Evolutionary conservation across 2,329 filamentous ascomycete species (phyloP).

Genomic region (Botryotinia convoluta): DNA sequence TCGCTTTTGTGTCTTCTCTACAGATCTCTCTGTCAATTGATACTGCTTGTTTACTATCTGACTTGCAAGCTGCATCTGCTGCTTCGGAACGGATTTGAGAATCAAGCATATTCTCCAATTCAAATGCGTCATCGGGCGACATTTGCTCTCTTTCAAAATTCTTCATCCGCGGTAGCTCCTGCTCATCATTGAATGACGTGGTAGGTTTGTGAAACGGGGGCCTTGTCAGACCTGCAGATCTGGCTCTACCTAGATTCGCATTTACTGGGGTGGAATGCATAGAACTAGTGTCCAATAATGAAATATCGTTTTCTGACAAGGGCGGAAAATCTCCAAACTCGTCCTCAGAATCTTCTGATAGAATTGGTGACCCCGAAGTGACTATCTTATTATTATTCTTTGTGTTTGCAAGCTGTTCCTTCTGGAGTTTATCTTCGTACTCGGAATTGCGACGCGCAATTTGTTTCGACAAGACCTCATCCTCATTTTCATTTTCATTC

Average conservation of each 20-base stretch:
- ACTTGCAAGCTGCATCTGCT: neutral
- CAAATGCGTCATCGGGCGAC: neutral
- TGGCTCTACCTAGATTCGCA: neutral
- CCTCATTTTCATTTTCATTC: neutral
- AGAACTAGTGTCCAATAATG: conserved; percentile 19
- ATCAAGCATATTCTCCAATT: conserved; percentile 9
- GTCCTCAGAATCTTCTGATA: conserved; percentile 32
- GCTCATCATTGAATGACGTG: neutral
- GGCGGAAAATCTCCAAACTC: conserved; percentile 39
- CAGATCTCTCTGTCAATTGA: neutral
- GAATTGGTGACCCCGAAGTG: conserved; percentile 11
- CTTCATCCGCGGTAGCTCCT: conserved; percentile 12
- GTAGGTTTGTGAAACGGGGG: neutral
- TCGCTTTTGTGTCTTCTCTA: neutral
- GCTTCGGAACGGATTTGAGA: conserved; percentile 14
- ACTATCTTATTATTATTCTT: neutral
- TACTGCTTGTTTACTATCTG: neutral
- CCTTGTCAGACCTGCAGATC: neutral
- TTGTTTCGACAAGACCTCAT: neutral
- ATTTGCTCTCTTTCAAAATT: conserved; percentile 1
- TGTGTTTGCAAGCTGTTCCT: conserved; percentile 3
- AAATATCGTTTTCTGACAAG: conserved; percentile 34
- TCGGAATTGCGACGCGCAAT: neutral
- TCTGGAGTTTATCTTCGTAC: neutral
- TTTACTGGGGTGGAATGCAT: neutral